Percentiles rank a stretch among this genome's conserved stretches.
Conservation (phyloP, 108 stramenopile species). For the Schizochytrium sp. region DNA sequence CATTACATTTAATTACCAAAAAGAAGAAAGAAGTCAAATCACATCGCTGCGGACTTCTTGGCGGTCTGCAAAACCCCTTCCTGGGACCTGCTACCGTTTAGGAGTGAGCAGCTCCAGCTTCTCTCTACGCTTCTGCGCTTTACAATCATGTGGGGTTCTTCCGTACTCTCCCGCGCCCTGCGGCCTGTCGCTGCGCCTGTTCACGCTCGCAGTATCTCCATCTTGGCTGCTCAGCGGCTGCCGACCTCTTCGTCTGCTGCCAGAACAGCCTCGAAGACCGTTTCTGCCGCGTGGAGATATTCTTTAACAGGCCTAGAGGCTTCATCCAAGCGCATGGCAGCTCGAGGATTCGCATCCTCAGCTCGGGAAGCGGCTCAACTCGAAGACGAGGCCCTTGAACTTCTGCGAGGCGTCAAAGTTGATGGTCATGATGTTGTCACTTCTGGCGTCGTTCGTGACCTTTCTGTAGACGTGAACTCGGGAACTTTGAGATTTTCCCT, state of each 20-base stretch:
- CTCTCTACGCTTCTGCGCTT: no score
- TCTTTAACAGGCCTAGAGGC: background rate
- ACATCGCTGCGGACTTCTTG: no score
- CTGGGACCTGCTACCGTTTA: no score
- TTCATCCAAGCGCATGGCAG: background rate
- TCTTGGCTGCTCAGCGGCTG: background rate
- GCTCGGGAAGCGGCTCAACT: conserved; percentile 4
- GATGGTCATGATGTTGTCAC: conserved; percentile 42
- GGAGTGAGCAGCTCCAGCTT: no score
- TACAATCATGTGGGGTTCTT: no score
- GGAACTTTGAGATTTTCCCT: background rate
- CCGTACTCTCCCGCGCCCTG: no score
- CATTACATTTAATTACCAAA: no score
- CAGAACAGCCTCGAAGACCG: background rate
- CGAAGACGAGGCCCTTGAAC: conserved; percentile 29
- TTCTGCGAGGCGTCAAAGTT: conserved; percentile 16
- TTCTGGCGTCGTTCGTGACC: conserved; percentile 44
- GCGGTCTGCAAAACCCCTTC: no score
- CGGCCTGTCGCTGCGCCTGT: no score
- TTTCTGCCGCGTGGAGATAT: no score
- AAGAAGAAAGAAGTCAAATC: no score
- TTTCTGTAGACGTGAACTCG: conserved; percentile 1
- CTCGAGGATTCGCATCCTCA: background rate
- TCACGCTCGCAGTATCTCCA: background rate
- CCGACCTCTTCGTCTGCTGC: background rate